Base-by-base conservation (phyloP, 2,329 filamentous ascomycete species). In the Fusarium odoratissimum region DNA sequence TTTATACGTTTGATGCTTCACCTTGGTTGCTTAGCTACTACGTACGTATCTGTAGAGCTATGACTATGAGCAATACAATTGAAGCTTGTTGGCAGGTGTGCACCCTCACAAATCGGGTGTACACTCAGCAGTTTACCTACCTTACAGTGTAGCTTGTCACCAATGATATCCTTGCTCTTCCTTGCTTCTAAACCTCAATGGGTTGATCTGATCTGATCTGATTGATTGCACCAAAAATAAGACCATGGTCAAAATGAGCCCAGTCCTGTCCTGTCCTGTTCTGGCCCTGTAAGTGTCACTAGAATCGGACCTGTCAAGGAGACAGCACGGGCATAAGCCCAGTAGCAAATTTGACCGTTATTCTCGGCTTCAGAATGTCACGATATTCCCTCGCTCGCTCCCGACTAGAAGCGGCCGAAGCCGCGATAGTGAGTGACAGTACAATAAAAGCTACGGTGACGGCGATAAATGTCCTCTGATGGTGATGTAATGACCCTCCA, bases 401-500 rank as follows among this genome's bases (percentile, higher is more conserved):
- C 59, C 67, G 64, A 60, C 21, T 28, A 13, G 30, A 37, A 65
- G 60, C 46, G 38, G 56, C 68, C 57, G 60, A 66, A 67, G 71
- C 37, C 63, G 62, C 55, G 70, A 73, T 38, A 41, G 42, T 49
- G 31, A 45, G 40, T 28, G 49, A 16, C 23, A 28, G 31, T 54
- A 56, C 30, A 42, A n/a, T 38, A 23, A 44, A 48, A 44, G 41
- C 38, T 37, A 52, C 52, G 46, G 64, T 61, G 40, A 60, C 54
- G 23, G 42, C 30, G 57, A 60, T 46, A n/a, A 41, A 31, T 45
- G 64, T 66, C 55, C 41, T 37, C 30, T 49, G 48, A 75, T 74
- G 71, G 71, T 76, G 75, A 76, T 76, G 75, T 76, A 76, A 76
- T 76, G 61, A 56, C 48, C 60, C 55, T 41, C n/a, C 21, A 48